Conservation (phyloP, 352 stramenopile genomes). For the Pythium sukuiense region DNA sequence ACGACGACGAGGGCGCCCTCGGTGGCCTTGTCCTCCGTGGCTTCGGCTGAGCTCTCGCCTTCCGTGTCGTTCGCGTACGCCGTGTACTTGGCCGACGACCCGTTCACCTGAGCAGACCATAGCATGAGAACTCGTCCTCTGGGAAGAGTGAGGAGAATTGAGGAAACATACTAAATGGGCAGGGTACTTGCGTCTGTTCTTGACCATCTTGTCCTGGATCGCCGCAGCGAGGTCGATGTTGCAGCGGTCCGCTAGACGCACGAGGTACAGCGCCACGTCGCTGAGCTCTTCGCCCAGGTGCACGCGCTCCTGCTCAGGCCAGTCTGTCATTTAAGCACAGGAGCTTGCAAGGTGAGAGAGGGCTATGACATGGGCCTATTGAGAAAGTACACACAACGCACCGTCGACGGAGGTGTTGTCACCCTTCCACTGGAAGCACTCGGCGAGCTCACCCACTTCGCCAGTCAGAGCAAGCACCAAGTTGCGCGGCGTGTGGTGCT, state of each 20-base stretch:
- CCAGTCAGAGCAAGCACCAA: conserved; percentile 84
- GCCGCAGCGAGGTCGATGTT: conserved; percentile 85
- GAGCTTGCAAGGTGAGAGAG: background rate
- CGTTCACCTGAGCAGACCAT: conserved; percentile 5
- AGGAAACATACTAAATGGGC: conserved; percentile 20
- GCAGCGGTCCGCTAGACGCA: conserved; percentile 91
- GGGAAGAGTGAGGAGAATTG: background rate
- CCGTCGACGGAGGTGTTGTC: conserved; percentile 36
- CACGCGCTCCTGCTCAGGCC: conserved; percentile 70
- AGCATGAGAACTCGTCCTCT: background rate
- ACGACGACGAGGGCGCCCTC: no score
- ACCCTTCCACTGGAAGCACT: conserved; percentile 90
- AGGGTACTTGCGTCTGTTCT: conserved; percentile 88
- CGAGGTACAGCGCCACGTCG: conserved; percentile 95
- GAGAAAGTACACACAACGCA: background rate
- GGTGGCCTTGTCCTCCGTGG: background rate
- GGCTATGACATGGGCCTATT: background rate
- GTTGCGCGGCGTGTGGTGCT: conserved; percentile 58
- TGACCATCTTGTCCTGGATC: conserved; percentile 92
- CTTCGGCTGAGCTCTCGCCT: background rate
- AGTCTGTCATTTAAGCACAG: conserved; percentile 36
- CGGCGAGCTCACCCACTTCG: conserved; percentile 88
- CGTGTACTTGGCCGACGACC: conserved; percentile 16
- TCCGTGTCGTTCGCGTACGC: conserved; percentile 7
- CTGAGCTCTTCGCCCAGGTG: conserved; percentile 95